Evolutionary conservation across 768 basidiomycete species (phyloP), one percentile per base, ranked within the genome.

Genomic region (Termitomyces sp.): DNA sequence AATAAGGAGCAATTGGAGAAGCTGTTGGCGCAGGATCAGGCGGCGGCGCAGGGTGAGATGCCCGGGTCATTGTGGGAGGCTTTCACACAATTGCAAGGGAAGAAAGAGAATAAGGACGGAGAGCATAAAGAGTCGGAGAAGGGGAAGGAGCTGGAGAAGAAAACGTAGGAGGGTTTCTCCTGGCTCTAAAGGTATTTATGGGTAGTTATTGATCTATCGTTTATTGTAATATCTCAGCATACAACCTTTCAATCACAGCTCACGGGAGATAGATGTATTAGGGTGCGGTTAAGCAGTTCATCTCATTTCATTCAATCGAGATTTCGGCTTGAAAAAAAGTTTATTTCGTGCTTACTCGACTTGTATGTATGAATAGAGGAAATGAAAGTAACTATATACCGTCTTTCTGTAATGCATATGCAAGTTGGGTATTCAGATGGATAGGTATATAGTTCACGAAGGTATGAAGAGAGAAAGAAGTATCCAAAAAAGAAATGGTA

Each of bases 41-140:
- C 55, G 5, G 53, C 60, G 9, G 46, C 52, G 71, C 75, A 74
- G 16, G 69, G 69, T 0, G 75, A 77, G 61, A 73, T 74, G 30
- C 80, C 82, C 2, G 73, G 67, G 28, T 80, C 73, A 51, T 64
- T 83, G 43, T 82, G 75, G 76, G 80, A 77, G 61, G 78, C 78
- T 40, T 66, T 83, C 59, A 75, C 72, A 28, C 63, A 64, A 46
- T 46, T 67, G 9, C 61, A 54, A n/a, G 64, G 62, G 30, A 62
- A 61, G 59, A 58, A 60, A 40, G 18, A 45, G 47, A 40, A 45
- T 44, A 33, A 45, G 50, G 33, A 26, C 4, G 55, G 48, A 40
- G 46, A 49, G 33, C n/a, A 24, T 7, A 36, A 38, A 20, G 54
- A 10, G 32, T 4, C 24, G 26, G 28, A 36, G n/a, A 20, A 49